Conservation (phyloP, 805 yeast genomes). For the Starmera dryadoides region DNA sequence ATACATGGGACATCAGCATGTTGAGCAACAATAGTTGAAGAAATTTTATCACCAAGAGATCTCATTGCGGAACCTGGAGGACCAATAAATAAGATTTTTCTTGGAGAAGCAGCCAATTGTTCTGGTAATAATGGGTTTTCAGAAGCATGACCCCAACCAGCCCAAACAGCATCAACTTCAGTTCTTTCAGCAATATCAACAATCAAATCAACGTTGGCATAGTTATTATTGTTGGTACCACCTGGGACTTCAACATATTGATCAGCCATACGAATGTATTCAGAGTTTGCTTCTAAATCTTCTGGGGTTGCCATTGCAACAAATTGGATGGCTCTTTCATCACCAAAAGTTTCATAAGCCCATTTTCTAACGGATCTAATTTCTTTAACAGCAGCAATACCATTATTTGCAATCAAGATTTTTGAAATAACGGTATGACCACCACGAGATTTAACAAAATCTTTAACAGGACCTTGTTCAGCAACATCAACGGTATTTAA, state of each 20-base stretch:
- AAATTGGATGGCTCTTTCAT: conserved; percentile 88
- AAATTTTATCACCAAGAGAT: conserved; percentile 97
- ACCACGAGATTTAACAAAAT: conserved; percentile 75
- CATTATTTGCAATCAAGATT: conserved; percentile 93
- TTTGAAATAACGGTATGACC: conserved; percentile 94
- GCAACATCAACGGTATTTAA: conserved; percentile 71
- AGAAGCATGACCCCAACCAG: conserved; percentile 99
- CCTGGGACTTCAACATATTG: conserved; percentile 98
- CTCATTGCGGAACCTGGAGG: conserved; percentile 99
- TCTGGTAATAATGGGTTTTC: conserved; percentile 96
- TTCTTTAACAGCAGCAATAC: conserved; percentile 99
- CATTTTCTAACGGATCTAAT: conserved; percentile 96
- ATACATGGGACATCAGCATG: conserved; percentile 98
- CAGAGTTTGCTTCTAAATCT: conserved; percentile 94
- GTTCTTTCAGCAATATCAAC: conserved; percentile 97
- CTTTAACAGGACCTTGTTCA: conserved; percentile 70
- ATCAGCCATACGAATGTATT: conserved; percentile 98
- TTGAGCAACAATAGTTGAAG: conserved; percentile 97
- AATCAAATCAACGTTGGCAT: conserved; percentile 95
- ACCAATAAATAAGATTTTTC: conserved; percentile 89
- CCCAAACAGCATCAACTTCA: conserved; percentile 98
- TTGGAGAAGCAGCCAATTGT: conserved; percentile 85
- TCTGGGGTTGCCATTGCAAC: conserved; percentile 99
- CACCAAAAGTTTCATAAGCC: conserved; percentile 99
- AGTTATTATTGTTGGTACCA: conserved; percentile 97